A percentile compares a stretch with the other conserved stretches of the same genome.
phyloP scores from a whole-genome alignment of 345 rosid genomes.

The Gossypioides kirkii region DNA sequence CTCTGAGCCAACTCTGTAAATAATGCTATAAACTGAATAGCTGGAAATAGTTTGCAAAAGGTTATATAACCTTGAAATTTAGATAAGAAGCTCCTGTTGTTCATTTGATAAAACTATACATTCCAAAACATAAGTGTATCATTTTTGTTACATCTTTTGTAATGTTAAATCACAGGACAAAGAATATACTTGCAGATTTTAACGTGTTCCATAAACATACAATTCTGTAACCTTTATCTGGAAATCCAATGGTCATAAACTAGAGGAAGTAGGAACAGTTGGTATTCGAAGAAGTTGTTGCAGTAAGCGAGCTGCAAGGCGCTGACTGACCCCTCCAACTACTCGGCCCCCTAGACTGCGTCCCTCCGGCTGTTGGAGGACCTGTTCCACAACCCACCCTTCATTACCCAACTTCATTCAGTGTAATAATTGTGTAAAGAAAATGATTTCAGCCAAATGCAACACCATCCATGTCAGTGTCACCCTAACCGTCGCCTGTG shows the following conservation, averaged over 20 bases:
- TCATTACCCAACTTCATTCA: slow-evolving; percentile 11
- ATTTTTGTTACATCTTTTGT: neutral
- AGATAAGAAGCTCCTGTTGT: neutral
- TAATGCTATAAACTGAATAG: too few relatives aligned
- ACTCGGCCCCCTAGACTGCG: slow-evolving; percentile 74
- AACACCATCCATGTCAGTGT: neutral
- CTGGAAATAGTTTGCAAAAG: too few relatives aligned
- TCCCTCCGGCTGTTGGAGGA: slow-evolving; percentile 84
- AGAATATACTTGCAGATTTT: slow-evolving; percentile 13
- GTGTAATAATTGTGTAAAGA: too few relatives aligned
- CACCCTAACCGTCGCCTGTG: too few relatives aligned
- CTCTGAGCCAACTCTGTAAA: too few relatives aligned
- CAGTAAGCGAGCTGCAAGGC: slow-evolving; percentile 83
- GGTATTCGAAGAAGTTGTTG: slow-evolving; percentile 73
- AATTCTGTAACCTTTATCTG: slow-evolving; percentile 1
- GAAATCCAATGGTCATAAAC: slow-evolving; percentile 19
- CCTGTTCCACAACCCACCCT: slow-evolving; percentile 43
- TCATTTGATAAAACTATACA: neutral
- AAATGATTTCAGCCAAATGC: neutral
- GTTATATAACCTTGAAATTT: neutral
- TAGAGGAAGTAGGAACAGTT: slow-evolving; percentile 32
- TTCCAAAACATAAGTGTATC: neutral
- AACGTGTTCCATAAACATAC: neutral
- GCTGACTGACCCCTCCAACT: slow-evolving; percentile 73
- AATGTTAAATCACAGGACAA: slow-evolving; percentile 15